Evolutionary conservation across 108 stramenopile species (phyloP), one percentile per base, ranked within the genome.

Genomic region (Asterionellopsis glacialis): DNA sequence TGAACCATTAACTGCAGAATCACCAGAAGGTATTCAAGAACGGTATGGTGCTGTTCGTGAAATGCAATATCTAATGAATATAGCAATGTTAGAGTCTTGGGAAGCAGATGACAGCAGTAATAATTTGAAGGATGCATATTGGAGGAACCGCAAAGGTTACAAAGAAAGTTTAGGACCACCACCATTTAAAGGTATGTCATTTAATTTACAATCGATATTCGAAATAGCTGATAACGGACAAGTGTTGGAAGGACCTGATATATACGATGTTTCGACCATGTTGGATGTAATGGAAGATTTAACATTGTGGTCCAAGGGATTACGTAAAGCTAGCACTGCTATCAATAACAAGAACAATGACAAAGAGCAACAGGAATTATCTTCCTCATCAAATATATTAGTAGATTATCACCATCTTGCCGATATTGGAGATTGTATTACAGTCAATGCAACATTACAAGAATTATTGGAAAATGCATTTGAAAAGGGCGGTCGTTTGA

Each of bases 1-100:
- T 42, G 45, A 41, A 49, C 33, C 80, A 6, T 72, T 91, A 15
- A 69, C 81, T 14, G 85, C 85, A 1, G 52, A 57, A 11, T 65
- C 59, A 0, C 60, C 69, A 0, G 27, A 61, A 11, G 89, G 77
- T 13, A 71, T 71, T 3, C 73, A 74, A 55, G 74, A 82, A 42
- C 85, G 84, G 1, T 91, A 82, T 42, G 45, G 43, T 11, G 89
- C 84, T 9, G 84, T 91, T 23, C 52, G 64, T 52, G 89, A 91
- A 66, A 82, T 91, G 85, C 73, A 85, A 47, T 56, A 50, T 0
- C 47, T 79, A 16, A 51, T 79, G 68, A 72, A 77, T 61, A 59
- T 19, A 24, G 55, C 24, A 61, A 53, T 68, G 27, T 56, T 64
- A 42, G 28, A 43, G 67, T n/a, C 59, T 51, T 57, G 48, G 33